Evolutionary conservation across 31 red algal genomes (phyloP), one percentile per base, ranked within the genome.

Genomic region (Pterothamnion heteromorphum): DNA sequence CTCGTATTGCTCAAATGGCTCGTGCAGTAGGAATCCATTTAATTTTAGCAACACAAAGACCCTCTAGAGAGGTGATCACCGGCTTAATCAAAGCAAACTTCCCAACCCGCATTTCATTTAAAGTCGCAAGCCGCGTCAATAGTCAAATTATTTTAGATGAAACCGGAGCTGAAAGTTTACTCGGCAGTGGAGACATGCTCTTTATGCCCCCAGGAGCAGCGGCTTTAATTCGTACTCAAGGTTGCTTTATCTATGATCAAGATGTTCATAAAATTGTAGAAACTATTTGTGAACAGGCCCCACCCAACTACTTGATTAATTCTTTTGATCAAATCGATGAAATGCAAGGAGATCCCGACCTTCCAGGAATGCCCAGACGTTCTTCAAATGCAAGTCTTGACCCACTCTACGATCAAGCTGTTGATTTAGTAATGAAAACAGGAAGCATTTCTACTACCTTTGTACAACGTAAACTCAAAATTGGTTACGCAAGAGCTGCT

Each of bases 31-130:
- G 80, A 24, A 83, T 83, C 9, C 80, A 83, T 83, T 24, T 83
- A 20, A 83, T 83, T 24, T 9, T 83, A 23, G 80, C 80, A 24
- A 83, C 80, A 32, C 80, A 83, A 32, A 83, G 80, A 32, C 80
- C 80, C 18, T 28, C 80, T 23, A 24, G 9, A 83, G 28, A 83
- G 18, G 28, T 83, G 18, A 83, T 83, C 28, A 83, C 80, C 21
- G 5, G 80, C 9, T 14, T 83, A 5, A 83, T 83, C 5, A 83
- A 83, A 24, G 80, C 80, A 9, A 83, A 83, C 30, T 20, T 83
- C 5, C 80, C 80, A 28, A 9, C 80, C 18, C 21, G 80, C 18
- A 83, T 83, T 22, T 9, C 80, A 5, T 83, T 83, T 24, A 83
- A 9, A 5, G 80, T 83, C 18, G 28, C 80, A 28, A 23, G 20